Evolutionary conservation across 805 yeast genomes (phyloP), one percentile per base, ranked within the genome.

Genomic region (Yarrowia sp.): DNA sequence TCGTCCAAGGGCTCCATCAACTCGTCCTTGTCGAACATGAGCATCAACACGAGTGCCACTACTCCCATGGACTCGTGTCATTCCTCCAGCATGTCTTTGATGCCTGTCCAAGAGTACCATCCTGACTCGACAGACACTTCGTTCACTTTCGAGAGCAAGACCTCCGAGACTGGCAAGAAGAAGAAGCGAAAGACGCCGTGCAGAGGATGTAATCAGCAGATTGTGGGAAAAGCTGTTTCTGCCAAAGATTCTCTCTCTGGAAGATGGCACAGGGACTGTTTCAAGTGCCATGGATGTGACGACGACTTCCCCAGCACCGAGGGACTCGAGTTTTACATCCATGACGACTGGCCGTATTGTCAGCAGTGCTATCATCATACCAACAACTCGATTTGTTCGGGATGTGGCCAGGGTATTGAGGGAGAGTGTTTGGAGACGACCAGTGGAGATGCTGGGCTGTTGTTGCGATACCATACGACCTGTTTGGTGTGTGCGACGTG

Each of bases 191-290:
- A 55, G 38, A 55, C 61, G 6, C 64, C 50, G n/a, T 93, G 98
- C 74, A 84, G 98, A 66, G 80, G 82, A 38, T 93, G 98, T 77
- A 74, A 76, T 5, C 67, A 74, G 50, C 78, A 75, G n/a, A 86
- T 92, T 35, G 68, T 69, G 1, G 80, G 85, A 0, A 90, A 87
- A 71, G 81, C 95, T 0, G 88, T 93, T 17, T 88, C 86, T 76
- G 90, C 97, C n/a, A 88, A 86, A 69, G 89, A 89, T 65, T 89
- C 87, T n/a, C 61, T 75, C 13, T 66, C 72, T 17, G 98, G 98
- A 0, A 93, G 92, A 73, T 95, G 98, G 98, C 99, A 95, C 73
- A 81, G 96, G 43, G 76, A 80, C 14, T 95, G 99, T 74, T 93
- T 95, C 79, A 78, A 78, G 13, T 95, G 99, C 78, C 76, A 80